A percentile compares a stretch with the other conserved stretches of the same genome.
Conservation (phyloP, 345 rosid genomes). For the Populus davidiana region DNA sequence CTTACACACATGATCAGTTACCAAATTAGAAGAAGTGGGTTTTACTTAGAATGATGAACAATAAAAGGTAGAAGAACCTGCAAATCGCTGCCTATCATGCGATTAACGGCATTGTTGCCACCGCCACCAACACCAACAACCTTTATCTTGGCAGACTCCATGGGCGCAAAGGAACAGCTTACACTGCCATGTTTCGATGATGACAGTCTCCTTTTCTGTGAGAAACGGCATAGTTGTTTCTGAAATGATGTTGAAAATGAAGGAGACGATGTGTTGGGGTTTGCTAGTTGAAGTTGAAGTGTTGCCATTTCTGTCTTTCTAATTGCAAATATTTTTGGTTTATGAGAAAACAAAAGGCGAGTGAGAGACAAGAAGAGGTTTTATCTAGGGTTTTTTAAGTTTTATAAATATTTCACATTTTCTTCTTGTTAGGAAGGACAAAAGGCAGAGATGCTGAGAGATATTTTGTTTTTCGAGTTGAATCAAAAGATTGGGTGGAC, state of each 20-base stretch:
- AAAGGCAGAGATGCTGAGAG: no score
- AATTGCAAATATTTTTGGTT: no score
- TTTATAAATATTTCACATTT: no score
- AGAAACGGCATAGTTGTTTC: conserved; percentile 11
- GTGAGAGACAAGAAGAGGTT: no score
- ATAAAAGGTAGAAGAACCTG: conserved; percentile 41
- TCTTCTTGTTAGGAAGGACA: no score
- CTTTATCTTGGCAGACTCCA: conserved; percentile 89
- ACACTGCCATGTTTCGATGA: conserved; percentile 36
- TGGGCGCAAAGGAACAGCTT: conserved; percentile 60
- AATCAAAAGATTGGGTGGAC: no score
- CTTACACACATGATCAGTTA: neutral
- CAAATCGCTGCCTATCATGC: conserved; percentile 93
- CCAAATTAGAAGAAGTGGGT: neutral
- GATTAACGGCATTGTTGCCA: conserved; percentile 98
- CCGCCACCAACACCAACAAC: conserved; percentile 98
- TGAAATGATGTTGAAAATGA: conserved; percentile 24
- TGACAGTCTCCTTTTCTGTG: conserved; percentile 16
- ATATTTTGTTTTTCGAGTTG: no score
- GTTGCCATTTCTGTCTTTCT: conserved; percentile 39
- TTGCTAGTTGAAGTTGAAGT: conserved; percentile 44
- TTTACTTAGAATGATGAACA: neutral
- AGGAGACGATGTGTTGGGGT: conserved; percentile 43
- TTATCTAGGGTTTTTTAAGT: no score
- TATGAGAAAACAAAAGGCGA: no score